These are phyloP conservation scores for Trametes gibbosa DNA, from an alignment of 768 basidiomycete species.

Conservation along the genomic window DNA sequence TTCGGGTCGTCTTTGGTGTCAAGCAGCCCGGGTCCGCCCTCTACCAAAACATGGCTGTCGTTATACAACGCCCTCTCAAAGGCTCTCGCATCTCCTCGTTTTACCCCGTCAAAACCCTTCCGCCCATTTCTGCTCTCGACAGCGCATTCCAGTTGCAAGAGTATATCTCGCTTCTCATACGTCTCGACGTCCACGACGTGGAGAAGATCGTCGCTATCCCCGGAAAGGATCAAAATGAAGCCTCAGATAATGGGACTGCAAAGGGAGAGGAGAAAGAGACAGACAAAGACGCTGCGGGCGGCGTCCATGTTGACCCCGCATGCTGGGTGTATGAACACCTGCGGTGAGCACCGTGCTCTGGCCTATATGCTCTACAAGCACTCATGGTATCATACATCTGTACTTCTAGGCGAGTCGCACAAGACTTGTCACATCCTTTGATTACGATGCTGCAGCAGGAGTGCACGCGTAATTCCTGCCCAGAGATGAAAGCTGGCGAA, in stretches of 20 bases:
- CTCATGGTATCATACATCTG: not conserved
- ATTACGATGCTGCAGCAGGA: conserved; percentile 84
- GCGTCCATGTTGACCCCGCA: conserved; percentile 69
- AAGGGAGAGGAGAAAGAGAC: conserved; percentile 26
- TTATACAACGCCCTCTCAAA: conserved; percentile 65
- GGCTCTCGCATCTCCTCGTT: conserved; percentile 79
- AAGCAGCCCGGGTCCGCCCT: not conserved
- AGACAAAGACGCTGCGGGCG: conserved; percentile 38
- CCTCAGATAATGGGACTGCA: conserved; percentile 14
- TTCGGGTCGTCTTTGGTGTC: not conserved
- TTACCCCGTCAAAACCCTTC: conserved; percentile 71
- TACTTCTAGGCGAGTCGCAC: conserved; percentile 68
- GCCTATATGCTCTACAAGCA: not conserved
- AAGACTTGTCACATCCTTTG: conserved; percentile 82
- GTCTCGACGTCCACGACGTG: conserved; percentile 85
- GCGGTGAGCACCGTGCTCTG: conserved; percentile 37
- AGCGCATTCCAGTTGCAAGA: conserved; percentile 95
- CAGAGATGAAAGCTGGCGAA: conserved; percentile 98
- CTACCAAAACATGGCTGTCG: conserved; percentile 10
- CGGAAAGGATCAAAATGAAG: conserved; percentile 37
- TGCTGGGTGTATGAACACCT: conserved; percentile 83
- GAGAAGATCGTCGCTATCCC: conserved; percentile 78
- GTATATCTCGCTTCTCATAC: conserved; percentile 86
- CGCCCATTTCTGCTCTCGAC: conserved; percentile 70
- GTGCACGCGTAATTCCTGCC: conserved; percentile 83